Percentiles rank a stretch among this genome's conserved stretches.
phyloP scores from a whole-genome alignment of 306 rosid species.

The Corylus heterophylla region DNA sequence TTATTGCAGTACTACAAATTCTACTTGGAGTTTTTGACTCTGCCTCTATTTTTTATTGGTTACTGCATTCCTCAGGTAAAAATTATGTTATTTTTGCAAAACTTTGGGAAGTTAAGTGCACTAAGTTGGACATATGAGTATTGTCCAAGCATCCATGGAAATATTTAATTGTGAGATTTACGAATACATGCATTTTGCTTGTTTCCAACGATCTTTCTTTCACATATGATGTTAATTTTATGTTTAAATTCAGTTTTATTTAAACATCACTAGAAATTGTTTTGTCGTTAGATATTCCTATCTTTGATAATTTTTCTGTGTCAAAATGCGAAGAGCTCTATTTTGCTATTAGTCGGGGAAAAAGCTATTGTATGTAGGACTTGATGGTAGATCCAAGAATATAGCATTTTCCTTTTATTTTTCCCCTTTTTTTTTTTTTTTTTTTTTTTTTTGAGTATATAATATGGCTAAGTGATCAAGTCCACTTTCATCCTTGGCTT shows the following conservation, averaged over 20 bases:
- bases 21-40: constrained; percentile 61
- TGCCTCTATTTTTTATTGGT: constrained; percentile 49
- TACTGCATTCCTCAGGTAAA: constrained; percentile 86
- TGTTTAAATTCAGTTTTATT: neutral
- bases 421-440: no score
- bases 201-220: neutral
- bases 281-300: neutral
- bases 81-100: constrained; percentile 3
- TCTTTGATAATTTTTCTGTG: neutral
- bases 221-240: neutral
- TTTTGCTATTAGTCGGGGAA: neutral
- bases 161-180: constrained; percentile 7
- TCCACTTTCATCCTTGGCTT: no score
- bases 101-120: constrained; percentile 16
- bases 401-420: neutral
- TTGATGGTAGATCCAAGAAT: neutral
- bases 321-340: neutral
- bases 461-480: no score
- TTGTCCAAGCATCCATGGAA: neutral
- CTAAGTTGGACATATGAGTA: constrained; percentile 17
- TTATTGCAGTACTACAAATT: constrained; percentile 68
- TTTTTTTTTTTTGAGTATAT: no score
- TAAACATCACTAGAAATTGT: neutral
- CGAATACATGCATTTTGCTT: neutral
- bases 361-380: neutral